Percentiles rank a stretch among this genome's conserved stretches.
Conservation (phyloP, 1,139 yeast species). For the Yamadazyma songkhlaensis region DNA sequence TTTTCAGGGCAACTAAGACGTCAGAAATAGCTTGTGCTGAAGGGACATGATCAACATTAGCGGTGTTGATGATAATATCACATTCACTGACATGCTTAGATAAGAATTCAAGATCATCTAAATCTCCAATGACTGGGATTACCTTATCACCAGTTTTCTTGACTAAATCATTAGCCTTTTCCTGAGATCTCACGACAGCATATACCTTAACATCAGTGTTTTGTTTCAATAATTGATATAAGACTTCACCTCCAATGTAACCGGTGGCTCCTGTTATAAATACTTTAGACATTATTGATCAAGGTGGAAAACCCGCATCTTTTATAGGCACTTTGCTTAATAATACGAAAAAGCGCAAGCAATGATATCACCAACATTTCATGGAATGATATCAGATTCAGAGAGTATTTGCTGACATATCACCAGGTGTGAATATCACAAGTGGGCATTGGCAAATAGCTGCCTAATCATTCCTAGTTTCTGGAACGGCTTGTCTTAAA, state of each 20-base stretch:
- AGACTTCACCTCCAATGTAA: constrained; percentile 34
- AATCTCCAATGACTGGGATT: constrained; percentile 18
- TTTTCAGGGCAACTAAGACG: constrained; percentile 16
- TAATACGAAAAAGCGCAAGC: not conserved
- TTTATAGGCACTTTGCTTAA: not conserved
- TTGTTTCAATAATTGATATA: constrained; percentile 22
- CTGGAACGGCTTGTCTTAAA: too few species aligned
- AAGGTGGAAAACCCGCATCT: not conserved
- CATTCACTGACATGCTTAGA: constrained; percentile 19
- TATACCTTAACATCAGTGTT: constrained; percentile 16
- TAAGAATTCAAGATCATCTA: constrained; percentile 22
- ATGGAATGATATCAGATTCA: too few species aligned
- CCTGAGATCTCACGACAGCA: constrained; percentile 25
- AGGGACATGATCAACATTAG: constrained; percentile 33
- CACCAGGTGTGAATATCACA: not conserved
- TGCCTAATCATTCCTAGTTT: too few species aligned
- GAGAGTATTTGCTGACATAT: not conserved
- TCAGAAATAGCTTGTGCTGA: constrained; percentile 25
- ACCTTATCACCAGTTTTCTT: constrained; percentile 15
- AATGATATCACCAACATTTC: too few species aligned
- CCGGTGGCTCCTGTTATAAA: constrained; percentile 39
- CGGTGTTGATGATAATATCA: constrained; percentile 35
- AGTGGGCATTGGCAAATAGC: too few species aligned
- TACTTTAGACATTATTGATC: constrained; percentile 10
- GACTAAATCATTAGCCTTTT: constrained; percentile 21